A percentile compares a stretch with the other conserved stretches of the same genome.
Evolutionary conservation across 257 asterid genomes (phyloP).

Genomic region (Anisodus tanguticus): DNA sequence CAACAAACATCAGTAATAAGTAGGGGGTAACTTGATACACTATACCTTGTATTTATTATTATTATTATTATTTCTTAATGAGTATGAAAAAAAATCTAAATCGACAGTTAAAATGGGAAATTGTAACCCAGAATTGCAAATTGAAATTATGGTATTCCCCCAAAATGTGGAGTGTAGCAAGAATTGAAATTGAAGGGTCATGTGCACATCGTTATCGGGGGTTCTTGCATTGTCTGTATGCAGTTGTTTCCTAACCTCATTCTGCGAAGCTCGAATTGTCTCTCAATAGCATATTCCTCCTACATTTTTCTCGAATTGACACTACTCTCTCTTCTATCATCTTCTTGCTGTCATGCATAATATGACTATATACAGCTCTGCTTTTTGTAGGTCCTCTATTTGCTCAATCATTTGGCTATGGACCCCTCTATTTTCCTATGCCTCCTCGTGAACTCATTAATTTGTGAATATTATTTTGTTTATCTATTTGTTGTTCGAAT

Average conservation of each 20-base stretch:
- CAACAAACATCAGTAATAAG: too few species aligned
- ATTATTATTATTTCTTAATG: too few species aligned
- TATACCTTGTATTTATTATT: too few species aligned
- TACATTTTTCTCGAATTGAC: too few species aligned
- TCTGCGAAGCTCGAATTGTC: slow-evolving; percentile 14
- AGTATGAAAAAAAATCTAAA: too few species aligned
- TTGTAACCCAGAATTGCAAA: too few species aligned
- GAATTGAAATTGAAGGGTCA: slow-evolving; percentile 18
- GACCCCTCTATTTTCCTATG: slow-evolving; percentile 32
- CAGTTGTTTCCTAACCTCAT: slow-evolving; percentile 29
- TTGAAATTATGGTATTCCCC: too few species aligned
- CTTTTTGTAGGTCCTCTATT: slow-evolving; percentile 29
- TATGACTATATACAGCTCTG: neutral
- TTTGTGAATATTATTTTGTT: too few species aligned
- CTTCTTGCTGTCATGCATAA: slow-evolving; percentile 17
- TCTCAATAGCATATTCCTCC: neutral
- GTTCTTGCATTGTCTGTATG: slow-evolving; percentile 37
- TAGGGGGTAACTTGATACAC: too few species aligned
- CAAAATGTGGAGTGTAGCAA: neutral
- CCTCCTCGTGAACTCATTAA: slow-evolving; percentile 41
- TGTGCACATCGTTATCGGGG: slow-evolving; percentile 46
- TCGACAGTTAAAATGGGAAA: too few species aligned
- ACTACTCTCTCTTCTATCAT: neutral
- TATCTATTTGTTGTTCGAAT: too few species aligned
- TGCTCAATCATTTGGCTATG: slow-evolving; percentile 28